Conservation (phyloP, 2,329 filamentous ascomycete species). For the Gnomoniopsis smithogilvyi region DNA sequence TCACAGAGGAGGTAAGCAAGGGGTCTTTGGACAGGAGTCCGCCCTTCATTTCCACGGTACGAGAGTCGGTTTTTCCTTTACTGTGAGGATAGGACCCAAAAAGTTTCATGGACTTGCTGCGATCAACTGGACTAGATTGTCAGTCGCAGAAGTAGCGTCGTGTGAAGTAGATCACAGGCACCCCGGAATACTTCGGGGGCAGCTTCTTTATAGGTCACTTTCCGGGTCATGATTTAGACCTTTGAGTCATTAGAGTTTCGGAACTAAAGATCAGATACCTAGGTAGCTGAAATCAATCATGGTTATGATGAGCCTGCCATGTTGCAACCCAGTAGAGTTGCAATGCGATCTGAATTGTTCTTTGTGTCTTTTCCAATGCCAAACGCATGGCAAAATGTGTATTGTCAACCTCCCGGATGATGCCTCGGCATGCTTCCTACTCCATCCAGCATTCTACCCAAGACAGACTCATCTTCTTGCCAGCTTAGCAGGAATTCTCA, state of each 20-base stretch:
- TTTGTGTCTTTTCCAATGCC: too few relatives aligned
- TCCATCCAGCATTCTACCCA: too few relatives aligned
- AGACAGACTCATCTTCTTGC: too few relatives aligned
- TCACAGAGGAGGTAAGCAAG: conserved; percentile 2
- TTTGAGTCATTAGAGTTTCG: neutral
- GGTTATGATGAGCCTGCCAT: neutral
- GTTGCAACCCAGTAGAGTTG: neutral
- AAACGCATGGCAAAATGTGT: too few relatives aligned
- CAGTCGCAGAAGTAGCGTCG: neutral
- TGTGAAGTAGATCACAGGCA: conserved; percentile 1
- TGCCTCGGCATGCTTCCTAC: too few relatives aligned
- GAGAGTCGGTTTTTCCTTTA: neutral
- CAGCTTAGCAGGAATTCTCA: too few relatives aligned
- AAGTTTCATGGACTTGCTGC: conserved; percentile 7
- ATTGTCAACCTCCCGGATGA: too few relatives aligned
- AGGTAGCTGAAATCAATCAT: neutral
- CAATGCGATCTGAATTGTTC: too few relatives aligned
- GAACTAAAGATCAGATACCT: neutral
- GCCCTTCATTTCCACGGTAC: neutral
- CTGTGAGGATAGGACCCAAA: conserved; percentile 7
- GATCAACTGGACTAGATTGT: neutral
- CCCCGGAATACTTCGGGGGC: neutral
- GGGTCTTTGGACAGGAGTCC: neutral
- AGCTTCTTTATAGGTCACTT: neutral
- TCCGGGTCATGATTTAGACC: neutral